Conservation (phyloP, 2,329 filamentous ascomycete species). For the Akanthomyces dipterigenus region DNA sequence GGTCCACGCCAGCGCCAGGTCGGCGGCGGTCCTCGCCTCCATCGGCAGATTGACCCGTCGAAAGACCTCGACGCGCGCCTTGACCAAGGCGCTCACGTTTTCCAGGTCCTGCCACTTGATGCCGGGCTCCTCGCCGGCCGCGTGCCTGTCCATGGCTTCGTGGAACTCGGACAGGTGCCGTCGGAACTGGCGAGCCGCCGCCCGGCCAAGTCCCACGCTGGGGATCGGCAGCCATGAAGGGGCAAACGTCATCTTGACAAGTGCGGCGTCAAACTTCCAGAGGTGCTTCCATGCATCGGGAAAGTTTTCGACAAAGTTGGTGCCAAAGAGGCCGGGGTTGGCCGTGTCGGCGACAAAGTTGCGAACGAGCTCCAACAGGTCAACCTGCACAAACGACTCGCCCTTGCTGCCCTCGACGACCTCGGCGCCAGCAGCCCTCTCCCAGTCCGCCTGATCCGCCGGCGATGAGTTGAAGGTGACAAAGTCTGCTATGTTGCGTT, state of each 20-base stretch:
- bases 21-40: slow-evolving; percentile 26
- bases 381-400: slow-evolving; percentile 25
- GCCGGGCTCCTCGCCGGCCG: slow-evolving; percentile 25
- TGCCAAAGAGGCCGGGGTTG: slow-evolving; percentile 31
- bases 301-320: slow-evolving; percentile 35
- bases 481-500: slow-evolving; percentile 26
- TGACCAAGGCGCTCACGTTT: slow-evolving; percentile 28
- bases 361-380: slow-evolving; percentile 27
- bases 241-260: slow-evolving; percentile 25
- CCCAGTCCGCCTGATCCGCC: slow-evolving; percentile 33
- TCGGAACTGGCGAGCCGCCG: slow-evolving; percentile 23
- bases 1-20: slow-evolving; percentile 31
- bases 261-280: slow-evolving; percentile 31
- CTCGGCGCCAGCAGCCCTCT: slow-evolving; percentile 26
- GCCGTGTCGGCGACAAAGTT: slow-evolving; percentile 30
- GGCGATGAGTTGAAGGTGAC: slow-evolving; percentile 32
- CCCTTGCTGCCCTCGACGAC: slow-evolving; percentile 22
- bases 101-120: slow-evolving; percentile 31
- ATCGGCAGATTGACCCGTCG: slow-evolving; percentile 24
- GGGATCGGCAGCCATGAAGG: slow-evolving; percentile 29
- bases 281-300: slow-evolving; percentile 30
- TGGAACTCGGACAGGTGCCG: slow-evolving; percentile 27
- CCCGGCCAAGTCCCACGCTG: slow-evolving; percentile 25
- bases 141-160: slow-evolving; percentile 27
- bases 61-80: slow-evolving; percentile 23